Evolutionary conservation across 2,329 filamentous ascomycete species (phyloP).

Genomic region (Aspergillus ruber): DNA sequence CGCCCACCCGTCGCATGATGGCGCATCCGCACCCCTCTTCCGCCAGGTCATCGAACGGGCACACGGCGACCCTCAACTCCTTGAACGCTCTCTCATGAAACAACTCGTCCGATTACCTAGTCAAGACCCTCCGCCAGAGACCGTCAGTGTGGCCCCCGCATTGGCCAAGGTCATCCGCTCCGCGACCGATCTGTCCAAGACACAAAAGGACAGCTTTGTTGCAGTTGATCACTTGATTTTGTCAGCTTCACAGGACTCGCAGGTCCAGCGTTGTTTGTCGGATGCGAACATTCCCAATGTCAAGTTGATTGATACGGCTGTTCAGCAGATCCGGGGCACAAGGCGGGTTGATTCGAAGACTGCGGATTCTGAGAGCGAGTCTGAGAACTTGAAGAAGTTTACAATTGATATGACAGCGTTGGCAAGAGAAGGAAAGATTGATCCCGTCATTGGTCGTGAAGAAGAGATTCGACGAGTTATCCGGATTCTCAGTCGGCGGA

Average conservation of each 20-base stretch:
- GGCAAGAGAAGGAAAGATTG: constrained; percentile 95
- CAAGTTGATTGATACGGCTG: constrained; percentile 84
- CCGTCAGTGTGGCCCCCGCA: constrained; percentile 71
- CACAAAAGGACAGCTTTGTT: constrained; percentile 94
- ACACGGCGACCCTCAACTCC: constrained; percentile 81
- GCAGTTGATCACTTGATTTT: constrained; percentile 92
- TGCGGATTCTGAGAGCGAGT: constrained; percentile 82
- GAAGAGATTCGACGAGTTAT: constrained; percentile 91
- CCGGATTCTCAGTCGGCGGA: constrained; percentile 83
- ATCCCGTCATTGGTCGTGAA: constrained; percentile 93
- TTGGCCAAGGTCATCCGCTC: constrained; percentile 78
- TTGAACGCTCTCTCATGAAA: constrained; percentile 89
- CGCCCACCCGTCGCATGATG: constrained; percentile 59
- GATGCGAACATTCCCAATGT: constrained; percentile 88
- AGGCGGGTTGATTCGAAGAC: constrained; percentile 93
- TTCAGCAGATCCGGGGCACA: constrained; percentile 85
- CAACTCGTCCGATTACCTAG: constrained; percentile 81
- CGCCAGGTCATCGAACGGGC: constrained; percentile 90
- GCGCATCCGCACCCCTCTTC: constrained; percentile 68
- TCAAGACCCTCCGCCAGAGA: constrained; percentile 90
- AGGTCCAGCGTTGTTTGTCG: constrained; percentile 66
- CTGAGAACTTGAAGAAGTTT: constrained; percentile 95
- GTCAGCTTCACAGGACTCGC: constrained; percentile 69
- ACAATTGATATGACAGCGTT: constrained; percentile 97
- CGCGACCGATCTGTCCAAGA: constrained; percentile 84